Base-by-base conservation (phyloP, 2,329 filamentous ascomycete genomes). In the Aspergillus alliaceus region DNA sequence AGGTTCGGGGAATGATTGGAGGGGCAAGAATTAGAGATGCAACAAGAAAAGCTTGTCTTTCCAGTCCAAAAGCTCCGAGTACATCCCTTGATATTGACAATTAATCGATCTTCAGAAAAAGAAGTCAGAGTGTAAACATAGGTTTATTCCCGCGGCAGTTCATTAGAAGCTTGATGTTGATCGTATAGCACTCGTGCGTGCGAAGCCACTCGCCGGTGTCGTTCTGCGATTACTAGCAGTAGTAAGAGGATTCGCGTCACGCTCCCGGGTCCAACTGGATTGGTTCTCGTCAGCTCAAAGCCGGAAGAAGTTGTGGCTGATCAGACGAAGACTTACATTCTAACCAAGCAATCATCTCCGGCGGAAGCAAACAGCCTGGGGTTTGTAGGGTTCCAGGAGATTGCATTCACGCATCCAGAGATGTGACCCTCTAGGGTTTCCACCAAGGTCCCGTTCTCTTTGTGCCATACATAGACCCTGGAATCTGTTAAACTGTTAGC, bases 401-500 rank as follows among this genome's bases (percentile, higher is more conserved):
- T 90, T 7, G 91, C 85, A 71, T 97, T 98, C 62, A 95, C 93
- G 59, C 86, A 88, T 32, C 91, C 88, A 12, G 84, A 82, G 6
- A 80, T 78, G 49, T 98, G 93, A 0, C 87, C 93, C 31, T 86
- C 83, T 2, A 98, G 79, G 48, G 85, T 87, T 68, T 92, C 90
- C 6, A 99, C 86, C 1, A 89, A 81, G 6, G 83, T 80, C 6
- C 91, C 91, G 34, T 89, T 91, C 56, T 87, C 88, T 73, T 91
- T 95, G 72, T 96, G 90, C 91, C 93, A 98, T 59, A 99, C 90
- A 71, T 91, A 89, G 40, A 98, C 84, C 55, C 84, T 82, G 2
- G 84, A 84, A 73, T 89, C 86, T 87, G 64, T 15, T 4, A 11
- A 14, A 56, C 34, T 52, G 61, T 72, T 60, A 71, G 67, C 54